These are phyloP conservation scores for Monilinia polystroma DNA, from an alignment of 2,329 filamentous ascomycete genomes.

Conservation along the genomic window DNA sequence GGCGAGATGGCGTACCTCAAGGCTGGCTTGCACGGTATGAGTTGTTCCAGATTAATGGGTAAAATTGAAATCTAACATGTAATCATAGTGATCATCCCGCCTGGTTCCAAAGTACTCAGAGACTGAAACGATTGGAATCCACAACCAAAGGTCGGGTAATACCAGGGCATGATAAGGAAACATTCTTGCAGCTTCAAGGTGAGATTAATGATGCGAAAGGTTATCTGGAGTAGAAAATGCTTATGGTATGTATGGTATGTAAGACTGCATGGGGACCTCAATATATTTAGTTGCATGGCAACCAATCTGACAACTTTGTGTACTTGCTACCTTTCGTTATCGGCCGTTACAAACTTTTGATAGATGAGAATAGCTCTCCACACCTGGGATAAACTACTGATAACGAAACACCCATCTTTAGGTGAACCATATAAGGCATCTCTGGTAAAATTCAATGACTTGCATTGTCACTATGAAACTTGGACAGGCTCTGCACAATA, in stretches of 20 bases:
- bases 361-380: neutral
- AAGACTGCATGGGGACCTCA: neutral
- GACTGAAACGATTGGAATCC: constrained; percentile 38
- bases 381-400: neutral
- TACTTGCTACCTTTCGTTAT: neutral
- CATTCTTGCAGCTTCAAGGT: constrained; percentile 34
- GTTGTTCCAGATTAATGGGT: neutral
- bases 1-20: constrained; percentile 38
- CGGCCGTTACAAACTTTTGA: neutral
- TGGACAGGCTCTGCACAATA: neutral
- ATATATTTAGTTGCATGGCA: neutral
- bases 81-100: constrained; percentile 37
- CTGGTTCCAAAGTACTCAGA: constrained; percentile 40
- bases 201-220: constrained; percentile 32
- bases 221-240: constrained; percentile 3
- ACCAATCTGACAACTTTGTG: neutral
- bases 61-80: constrained; percentile 13
- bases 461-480: neutral
- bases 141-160: constrained; percentile 36
- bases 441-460: neutral
- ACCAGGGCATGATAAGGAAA: constrained; percentile 37
- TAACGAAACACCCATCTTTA: neutral
- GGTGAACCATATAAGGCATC: neutral
- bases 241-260: neutral
- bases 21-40: constrained; percentile 40